phyloP scores from a whole-genome alignment of 2,329 filamentous ascomycete species.

The Colletotrichum horii region DNA sequence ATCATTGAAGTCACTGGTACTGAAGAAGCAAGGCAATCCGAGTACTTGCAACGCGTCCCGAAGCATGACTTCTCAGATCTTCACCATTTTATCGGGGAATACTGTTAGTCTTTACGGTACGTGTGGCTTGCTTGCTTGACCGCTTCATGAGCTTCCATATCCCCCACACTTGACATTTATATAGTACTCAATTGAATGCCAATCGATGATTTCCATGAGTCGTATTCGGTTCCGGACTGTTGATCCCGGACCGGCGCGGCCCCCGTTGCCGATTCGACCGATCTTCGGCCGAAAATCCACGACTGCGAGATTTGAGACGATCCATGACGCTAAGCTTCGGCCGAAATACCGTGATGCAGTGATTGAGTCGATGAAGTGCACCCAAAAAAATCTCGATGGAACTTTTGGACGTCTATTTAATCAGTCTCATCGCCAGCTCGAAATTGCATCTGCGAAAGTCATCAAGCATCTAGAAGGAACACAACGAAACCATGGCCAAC shows the following conservation, averaged over 20 bases:
- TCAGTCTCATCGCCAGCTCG: no score
- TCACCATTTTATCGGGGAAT: neutral
- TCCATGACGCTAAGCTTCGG: neutral
- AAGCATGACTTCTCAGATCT: neutral
- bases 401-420: neutral
- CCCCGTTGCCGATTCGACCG: neutral
- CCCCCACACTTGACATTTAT: neutral
- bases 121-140: no score
- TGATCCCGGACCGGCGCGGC: neutral
- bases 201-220: neutral
- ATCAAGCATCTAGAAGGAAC: neutral
- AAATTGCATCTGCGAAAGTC: neutral
- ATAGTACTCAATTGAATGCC: neutral
- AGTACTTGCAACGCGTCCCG: neutral
- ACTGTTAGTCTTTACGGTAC: neutral
- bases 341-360: neutral
- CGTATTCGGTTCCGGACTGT: neutral
- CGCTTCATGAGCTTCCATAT: neutral
- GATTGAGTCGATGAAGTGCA: neutral
- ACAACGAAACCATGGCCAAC: neutral
- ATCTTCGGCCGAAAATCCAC: neutral
- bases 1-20: neutral
- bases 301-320: rapidly evolving
- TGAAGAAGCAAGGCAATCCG: rapidly evolving
- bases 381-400: neutral